These are phyloP conservation scores for Sclerotinia sclerotiorum DNA, from an alignment of 2,329 filamentous ascomycete species.

Conservation along the genomic window DNA sequence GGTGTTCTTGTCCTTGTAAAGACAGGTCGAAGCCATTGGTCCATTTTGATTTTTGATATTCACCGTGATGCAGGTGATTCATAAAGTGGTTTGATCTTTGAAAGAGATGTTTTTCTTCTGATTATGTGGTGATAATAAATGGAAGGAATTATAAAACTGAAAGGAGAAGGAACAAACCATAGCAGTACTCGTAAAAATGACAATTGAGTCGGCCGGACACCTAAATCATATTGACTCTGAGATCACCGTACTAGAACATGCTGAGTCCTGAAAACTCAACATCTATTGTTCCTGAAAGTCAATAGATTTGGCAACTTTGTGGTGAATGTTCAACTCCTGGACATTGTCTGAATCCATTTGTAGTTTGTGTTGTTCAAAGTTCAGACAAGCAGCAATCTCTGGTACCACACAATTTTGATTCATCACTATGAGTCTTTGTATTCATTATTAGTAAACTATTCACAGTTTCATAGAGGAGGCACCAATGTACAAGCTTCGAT, in stretches of 20 bases:
- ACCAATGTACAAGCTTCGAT: too few species aligned
- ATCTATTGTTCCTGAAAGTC: background rate
- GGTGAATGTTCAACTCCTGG: background rate
- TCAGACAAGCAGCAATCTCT: background rate
- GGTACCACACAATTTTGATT: background rate
- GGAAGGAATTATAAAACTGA: background rate
- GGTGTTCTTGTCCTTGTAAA: constrained; percentile 33
- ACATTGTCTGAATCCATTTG: background rate
- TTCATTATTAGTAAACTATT: background rate
- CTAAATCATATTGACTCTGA: background rate
- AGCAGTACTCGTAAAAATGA: background rate
- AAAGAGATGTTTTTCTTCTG: background rate
- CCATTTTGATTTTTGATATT: constrained; percentile 27
- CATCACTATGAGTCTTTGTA: background rate
- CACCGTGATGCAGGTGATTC: background rate
- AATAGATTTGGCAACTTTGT: background rate
- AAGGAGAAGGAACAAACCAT: constrained; percentile 7
- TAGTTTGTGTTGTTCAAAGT: background rate
- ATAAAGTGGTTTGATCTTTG: background rate
- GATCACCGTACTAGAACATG: background rate
- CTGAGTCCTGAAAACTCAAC: background rate
- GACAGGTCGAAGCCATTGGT: constrained; percentile 37
- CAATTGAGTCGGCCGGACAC: background rate
- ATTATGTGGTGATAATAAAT: background rate
- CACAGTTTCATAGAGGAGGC: background rate